These are phyloP conservation scores for Nicotiana paniculata DNA, from an alignment of 257 asterid genomes.

Conservation along the genomic window DNA sequence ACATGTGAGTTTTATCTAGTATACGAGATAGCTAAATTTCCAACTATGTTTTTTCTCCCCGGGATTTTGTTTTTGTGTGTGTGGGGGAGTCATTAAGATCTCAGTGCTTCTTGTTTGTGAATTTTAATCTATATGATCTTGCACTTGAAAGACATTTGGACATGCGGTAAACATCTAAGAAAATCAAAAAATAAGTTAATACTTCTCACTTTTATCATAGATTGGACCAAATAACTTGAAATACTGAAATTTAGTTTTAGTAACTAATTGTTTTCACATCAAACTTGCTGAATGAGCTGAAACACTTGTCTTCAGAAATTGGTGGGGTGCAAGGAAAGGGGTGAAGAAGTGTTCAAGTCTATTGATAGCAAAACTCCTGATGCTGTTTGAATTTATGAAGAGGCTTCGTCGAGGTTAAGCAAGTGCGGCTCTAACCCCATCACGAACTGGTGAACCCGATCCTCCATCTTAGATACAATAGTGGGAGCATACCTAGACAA, in stretches of 20 bases:
- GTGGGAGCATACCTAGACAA: too few relatives aligned
- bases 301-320: conserved; percentile 47
- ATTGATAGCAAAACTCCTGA: conserved; percentile 53
- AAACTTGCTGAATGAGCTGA: background rate
- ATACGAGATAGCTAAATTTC: background rate
- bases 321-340: conserved; percentile 97
- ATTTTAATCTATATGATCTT: background rate
- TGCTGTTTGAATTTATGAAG: conserved; percentile 8
- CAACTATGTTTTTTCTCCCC: background rate
- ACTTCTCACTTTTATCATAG: background rate
- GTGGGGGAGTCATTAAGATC: background rate
- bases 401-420: background rate
- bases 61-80: too few relatives aligned
- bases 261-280: background rate
- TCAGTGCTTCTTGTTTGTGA: background rate
- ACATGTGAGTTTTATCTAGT: conserved; percentile 31
- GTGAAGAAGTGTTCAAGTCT: conserved; percentile 87
- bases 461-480: too few relatives aligned
- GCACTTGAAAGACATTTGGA: background rate
- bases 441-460: too few relatives aligned
- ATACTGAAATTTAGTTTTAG: background rate
- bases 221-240: background rate
- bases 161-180: background rate
- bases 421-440: too few relatives aligned
- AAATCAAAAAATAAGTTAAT: background rate